These are phyloP conservation scores for Aspergillus latus DNA, from an alignment of 2,329 filamentous ascomycete species.

Conservation along the genomic window DNA sequence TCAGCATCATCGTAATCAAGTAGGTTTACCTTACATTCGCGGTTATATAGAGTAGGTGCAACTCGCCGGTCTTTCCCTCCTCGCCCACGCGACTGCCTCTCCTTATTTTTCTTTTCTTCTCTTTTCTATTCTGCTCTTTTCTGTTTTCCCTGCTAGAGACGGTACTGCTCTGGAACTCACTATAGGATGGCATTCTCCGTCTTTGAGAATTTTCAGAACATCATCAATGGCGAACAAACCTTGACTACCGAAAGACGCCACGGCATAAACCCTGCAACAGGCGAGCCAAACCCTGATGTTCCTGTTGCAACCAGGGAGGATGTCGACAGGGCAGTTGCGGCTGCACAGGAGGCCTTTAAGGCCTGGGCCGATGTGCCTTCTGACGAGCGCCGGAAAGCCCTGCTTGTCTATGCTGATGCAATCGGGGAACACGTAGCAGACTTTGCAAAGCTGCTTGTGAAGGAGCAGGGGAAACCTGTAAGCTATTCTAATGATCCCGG, in stretches of 20 bases:
- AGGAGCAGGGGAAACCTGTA: conserved; percentile 44
- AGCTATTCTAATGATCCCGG: no score
- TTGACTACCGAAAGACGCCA: conserved; percentile 48
- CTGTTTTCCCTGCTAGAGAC: no score
- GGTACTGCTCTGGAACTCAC: no score
- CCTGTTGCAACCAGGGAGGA: conserved; percentile 52
- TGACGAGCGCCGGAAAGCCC: conserved; percentile 33
- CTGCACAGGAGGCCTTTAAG: conserved; percentile 50
- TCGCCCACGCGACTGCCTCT: no score
- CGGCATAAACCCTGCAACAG: conserved; percentile 54
- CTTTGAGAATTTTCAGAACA: conserved; percentile 50
- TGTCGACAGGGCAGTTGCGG: conserved; percentile 52
- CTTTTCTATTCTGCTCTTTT: no score
- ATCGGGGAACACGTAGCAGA: conserved; percentile 36
- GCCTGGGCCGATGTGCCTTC: conserved; percentile 45
- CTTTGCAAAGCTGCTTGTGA: conserved; percentile 41
- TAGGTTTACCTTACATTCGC: no score
- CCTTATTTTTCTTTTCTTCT: no score
- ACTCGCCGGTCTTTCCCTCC: no score
- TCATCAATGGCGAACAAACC: conserved; percentile 52
- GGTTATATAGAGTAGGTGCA: no score
- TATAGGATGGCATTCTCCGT: neutral
- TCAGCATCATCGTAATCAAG: no score
- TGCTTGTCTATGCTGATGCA: conserved; percentile 35
- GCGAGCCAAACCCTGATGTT: conserved; percentile 52